These are phyloP conservation scores for Monosporascus cannonballus DNA, from an alignment of 2,329 filamentous ascomycete species.

Conservation along the genomic window DNA sequence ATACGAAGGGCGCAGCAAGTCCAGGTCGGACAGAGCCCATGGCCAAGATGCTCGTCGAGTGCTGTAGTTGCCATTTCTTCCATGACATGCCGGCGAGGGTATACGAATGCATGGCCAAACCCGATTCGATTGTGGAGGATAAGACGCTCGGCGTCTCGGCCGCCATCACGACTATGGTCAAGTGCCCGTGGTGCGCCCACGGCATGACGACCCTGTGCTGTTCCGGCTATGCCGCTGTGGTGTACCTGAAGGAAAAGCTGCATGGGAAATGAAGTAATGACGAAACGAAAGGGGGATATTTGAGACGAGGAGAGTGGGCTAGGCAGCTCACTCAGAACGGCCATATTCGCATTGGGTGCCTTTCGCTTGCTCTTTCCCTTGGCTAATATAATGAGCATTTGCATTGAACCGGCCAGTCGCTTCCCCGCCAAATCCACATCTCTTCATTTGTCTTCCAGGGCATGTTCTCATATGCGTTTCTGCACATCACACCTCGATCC, in stretches of 20 bases:
- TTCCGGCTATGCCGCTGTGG: conserved; percentile 60
- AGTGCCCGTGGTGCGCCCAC: conserved; percentile 68
- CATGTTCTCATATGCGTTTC: too few relatives aligned
- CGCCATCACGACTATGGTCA: conserved; percentile 54
- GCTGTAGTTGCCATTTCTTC: conserved; percentile 58
- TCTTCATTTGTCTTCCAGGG: too few relatives aligned
- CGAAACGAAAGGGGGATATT: too few relatives aligned
- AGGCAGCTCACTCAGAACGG: too few relatives aligned
- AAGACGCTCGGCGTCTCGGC: conserved; percentile 47
- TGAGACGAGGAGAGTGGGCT: too few relatives aligned
- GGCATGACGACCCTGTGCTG: conserved; percentile 65
- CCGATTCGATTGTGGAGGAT: conserved; percentile 48
- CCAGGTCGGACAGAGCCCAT: conserved; percentile 32
- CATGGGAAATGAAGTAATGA: conserved; percentile 31
- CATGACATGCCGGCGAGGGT: conserved; percentile 60
- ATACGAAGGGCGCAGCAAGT: conserved; percentile 13
- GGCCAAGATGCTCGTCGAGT: conserved; percentile 60
- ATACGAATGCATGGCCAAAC: conserved; percentile 59
- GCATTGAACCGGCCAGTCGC: too few relatives aligned
- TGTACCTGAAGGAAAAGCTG: conserved; percentile 59
- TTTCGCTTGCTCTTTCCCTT: too few relatives aligned
- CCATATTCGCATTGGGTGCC: too few relatives aligned
- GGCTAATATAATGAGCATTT: too few relatives aligned
- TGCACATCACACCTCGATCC: too few relatives aligned
- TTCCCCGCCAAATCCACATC: too few relatives aligned